A percentile compares a stretch with the other conserved stretches of the same genome.
Evolutionary conservation across 2,329 filamentous ascomycete genomes (phyloP).

Genomic region (Pseudogymnoascus sp.): DNA sequence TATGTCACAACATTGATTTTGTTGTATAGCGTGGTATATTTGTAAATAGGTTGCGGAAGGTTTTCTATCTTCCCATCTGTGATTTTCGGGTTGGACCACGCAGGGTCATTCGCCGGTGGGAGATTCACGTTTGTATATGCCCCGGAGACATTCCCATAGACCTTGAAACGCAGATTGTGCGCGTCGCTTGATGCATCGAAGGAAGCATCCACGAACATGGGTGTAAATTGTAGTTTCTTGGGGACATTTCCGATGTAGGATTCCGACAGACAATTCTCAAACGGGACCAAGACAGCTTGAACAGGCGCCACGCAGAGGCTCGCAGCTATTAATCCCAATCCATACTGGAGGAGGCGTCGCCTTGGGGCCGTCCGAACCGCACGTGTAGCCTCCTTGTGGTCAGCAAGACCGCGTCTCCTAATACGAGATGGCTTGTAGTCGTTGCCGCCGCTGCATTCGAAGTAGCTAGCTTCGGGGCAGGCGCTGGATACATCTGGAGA

Average conservation of each 20-base stretch:
- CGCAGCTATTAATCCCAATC: conserved; percentile 17
- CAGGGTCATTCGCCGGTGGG: conserved; percentile 50
- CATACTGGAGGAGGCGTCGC: not conserved
- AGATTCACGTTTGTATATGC: conserved; percentile 49
- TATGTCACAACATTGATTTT: conserved; percentile 72
- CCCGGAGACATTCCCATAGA: conserved; percentile 89
- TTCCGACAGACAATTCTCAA: conserved; percentile 73
- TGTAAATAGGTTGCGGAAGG: conserved; percentile 41
- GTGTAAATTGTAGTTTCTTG: conserved; percentile 68
- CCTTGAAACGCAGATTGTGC: conserved; percentile 65
- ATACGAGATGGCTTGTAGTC: not conserved
- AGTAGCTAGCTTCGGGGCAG: not conserved
- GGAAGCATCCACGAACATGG: conserved; percentile 63
- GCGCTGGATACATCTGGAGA: not conserved
- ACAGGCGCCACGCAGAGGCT: conserved; percentile 33
- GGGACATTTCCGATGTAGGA: conserved; percentile 51
- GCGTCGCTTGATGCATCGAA: conserved; percentile 57
- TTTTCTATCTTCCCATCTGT: conserved; percentile 69
- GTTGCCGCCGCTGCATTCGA: not conserved
- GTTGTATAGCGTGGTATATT: conserved; percentile 64
- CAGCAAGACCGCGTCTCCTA: not conserved
- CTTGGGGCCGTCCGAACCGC: not conserved
- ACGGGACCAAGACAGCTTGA: conserved; percentile 62
- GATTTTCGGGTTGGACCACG: conserved; percentile 54
- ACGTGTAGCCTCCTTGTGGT: not conserved